phyloP scores from a whole-genome alignment of 129 eudicot genomes.

The Artemisia tridentata region DNA sequence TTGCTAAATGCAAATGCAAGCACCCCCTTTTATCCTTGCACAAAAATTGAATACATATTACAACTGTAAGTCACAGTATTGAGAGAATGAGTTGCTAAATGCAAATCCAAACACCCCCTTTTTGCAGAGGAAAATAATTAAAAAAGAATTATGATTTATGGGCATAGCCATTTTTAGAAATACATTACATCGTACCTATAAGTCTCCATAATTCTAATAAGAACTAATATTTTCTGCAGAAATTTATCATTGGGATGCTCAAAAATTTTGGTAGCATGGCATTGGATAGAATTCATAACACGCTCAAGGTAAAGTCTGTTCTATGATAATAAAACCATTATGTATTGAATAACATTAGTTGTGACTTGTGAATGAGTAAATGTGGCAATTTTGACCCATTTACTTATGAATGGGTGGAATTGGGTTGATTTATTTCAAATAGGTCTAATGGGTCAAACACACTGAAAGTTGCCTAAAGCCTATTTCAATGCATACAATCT shows the following conservation, averaged over 20 bases:
- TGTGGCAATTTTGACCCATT: neutral
- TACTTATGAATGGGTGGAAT: neutral
- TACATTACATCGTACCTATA: neutral
- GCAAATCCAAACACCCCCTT: neutral
- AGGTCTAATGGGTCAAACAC: neutral
- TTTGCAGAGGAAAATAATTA: neutral
- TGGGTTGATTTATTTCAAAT: neutral
- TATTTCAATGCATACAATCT: no score
- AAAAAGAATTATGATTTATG: neutral
- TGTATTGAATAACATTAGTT: neutral
- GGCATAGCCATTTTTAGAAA: neutral
- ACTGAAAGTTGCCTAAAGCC: no score
- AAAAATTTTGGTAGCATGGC: constrained; percentile 95
- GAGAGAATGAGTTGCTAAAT: no score
- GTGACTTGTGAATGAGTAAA: neutral
- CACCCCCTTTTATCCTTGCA: no score
- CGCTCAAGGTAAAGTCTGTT: constrained; percentile 68
- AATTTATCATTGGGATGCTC: constrained; percentile 91
- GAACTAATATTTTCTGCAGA: constrained; percentile 44
- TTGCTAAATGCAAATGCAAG: no score
- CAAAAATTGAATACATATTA: neutral
- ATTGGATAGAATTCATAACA: constrained; percentile 86
- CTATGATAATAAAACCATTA: constrained; percentile 3
- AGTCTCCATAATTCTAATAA: neutral
- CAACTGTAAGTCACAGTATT: neutral